Base-by-base conservation (phyloP, 257 asterid genomes). In the Salvia rosmarinus region DNA sequence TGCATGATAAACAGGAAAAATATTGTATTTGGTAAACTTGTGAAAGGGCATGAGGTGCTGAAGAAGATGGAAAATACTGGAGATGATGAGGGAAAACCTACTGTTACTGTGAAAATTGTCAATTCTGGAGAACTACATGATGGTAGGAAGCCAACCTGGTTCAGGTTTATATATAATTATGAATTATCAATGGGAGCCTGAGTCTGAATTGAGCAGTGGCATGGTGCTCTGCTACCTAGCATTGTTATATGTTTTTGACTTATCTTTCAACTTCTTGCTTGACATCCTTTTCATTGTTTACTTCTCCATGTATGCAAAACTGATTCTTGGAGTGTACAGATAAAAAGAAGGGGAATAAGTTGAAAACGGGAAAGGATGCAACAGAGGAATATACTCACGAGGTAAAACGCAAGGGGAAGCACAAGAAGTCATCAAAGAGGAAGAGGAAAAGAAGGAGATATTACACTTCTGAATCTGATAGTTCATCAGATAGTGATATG, bases 11-110 rank as follows among this genome's bases (percentile, higher is more conserved):
- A 80, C 92, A 95, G 99, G 88, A 91, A 95, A 85, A 82, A 78
- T 51, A 67, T 88, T 5, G 98, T 95, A 64, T 95, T 95, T 30
- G 99, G 99, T 68, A 92, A 88, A 79, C 98, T 95, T 81, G 86
- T 95, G 51, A 85, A 85, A 64, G 99, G 99, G 23, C 82, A 78
- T 68, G 97, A 85, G 43, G 82, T 91, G 78, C 78, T 95, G 83
- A 89, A 87, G 80, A 95, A 89, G 88, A 95, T 95, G 58, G 99
- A 95, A 80, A 74, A 84, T 80, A 91, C 82, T 54, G 99, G 95
- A 59, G 92, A 84, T 78, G 97, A 85, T 63, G 93, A 85, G 51
- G 99, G 98, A 20, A 84, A 81, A 66, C 98, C 98, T 70, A 75
- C 88, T 65, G 99, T 91, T 35, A 89, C 96, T 21, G 98, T 91